Conservation (phyloP, 352 stramenopile genomes). For the Phytophthora litchii region DNA sequence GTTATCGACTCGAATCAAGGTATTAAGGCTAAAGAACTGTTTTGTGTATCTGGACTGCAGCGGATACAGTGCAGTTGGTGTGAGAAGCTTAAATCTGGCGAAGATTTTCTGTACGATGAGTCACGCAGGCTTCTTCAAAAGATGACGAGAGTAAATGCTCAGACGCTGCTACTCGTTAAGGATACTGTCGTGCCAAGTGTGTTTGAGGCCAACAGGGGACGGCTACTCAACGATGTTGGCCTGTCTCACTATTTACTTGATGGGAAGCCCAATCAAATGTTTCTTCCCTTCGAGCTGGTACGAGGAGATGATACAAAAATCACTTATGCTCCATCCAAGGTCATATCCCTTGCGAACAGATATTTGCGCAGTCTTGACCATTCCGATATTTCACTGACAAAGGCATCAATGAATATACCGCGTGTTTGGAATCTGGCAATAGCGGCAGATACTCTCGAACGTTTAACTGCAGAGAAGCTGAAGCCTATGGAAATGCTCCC, state of each 20-base stretch:
- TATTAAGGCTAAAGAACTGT: not conserved
- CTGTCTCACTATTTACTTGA: not conserved
- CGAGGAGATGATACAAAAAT: slow-evolving; percentile 28
- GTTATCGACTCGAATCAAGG: not conserved
- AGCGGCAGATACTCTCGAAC: slow-evolving; percentile 1
- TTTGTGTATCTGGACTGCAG: not conserved
- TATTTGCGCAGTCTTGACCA: slow-evolving; percentile 24
- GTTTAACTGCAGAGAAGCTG: slow-evolving; percentile 22
- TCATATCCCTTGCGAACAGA: slow-evolving; percentile 15
- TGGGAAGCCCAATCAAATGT: slow-evolving; percentile 25
- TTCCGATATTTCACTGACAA: slow-evolving; percentile 34
- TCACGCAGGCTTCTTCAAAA: slow-evolving; percentile 25
- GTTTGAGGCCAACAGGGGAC: slow-evolving; percentile 20
- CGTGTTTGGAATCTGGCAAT: slow-evolving; percentile 34
- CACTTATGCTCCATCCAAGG: slow-evolving; percentile 19
- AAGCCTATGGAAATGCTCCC: not conserved
- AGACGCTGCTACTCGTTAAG: slow-evolving; percentile 16
- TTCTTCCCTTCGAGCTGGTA: slow-evolving; percentile 33
- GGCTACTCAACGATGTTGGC: not conserved
- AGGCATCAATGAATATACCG: slow-evolving; percentile 38
- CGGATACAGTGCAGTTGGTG: slow-evolving; percentile 29
- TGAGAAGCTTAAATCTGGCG: slow-evolving; percentile 7
- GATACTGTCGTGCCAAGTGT: slow-evolving; percentile 24
- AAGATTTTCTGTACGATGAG: slow-evolving; percentile 22
- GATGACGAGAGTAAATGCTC: slow-evolving; percentile 21